These are phyloP conservation scores for Tricholoma furcatifolium DNA, from an alignment of 768 basidiomycete genomes.

Conservation along the genomic window DNA sequence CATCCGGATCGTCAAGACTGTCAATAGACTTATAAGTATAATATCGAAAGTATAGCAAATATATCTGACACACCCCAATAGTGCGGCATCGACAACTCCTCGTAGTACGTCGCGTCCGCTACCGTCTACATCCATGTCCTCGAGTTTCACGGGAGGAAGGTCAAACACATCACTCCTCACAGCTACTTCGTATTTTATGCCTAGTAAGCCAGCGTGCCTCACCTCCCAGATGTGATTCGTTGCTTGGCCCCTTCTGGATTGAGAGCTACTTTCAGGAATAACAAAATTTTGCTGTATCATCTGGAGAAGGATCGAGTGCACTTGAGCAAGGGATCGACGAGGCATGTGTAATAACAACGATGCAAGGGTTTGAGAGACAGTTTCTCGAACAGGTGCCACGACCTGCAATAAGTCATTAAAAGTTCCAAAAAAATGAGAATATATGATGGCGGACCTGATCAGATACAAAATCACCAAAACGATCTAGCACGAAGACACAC, in stretches of 20 bases:
- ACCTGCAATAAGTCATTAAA: constrained; percentile 41
- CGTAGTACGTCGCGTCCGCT: constrained; percentile 59
- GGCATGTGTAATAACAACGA: constrained; percentile 89
- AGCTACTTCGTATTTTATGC: constrained; percentile 97
- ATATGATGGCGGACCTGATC: constrained; percentile 58
- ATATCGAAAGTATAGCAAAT: not conserved
- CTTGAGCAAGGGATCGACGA: constrained; percentile 69
- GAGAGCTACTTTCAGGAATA: constrained; percentile 33
- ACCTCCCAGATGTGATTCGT: constrained; percentile 90
- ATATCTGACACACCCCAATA: constrained; percentile 70
- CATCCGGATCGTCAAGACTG: constrained; percentile 87
- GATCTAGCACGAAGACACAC: constrained; percentile 88
- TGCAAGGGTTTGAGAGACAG: constrained; percentile 91
- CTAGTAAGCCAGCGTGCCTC: constrained; percentile 94
- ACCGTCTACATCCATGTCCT: constrained; percentile 35
- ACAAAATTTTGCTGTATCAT: constrained; percentile 93
- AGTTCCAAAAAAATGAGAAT: not conserved
- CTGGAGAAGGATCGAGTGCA: constrained; percentile 80
- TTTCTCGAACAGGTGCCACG: constrained; percentile 95
- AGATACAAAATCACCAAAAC: constrained; percentile 97
- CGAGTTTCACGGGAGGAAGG: constrained; percentile 30
- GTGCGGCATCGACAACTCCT: constrained; percentile 86
- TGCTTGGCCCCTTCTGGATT: constrained; percentile 33
- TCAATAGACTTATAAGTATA: constrained; percentile 1
- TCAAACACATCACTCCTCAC: constrained; percentile 85